Conservation (phyloP, 164 flowering plant genomes). For the Protea cynaroides region DNA sequence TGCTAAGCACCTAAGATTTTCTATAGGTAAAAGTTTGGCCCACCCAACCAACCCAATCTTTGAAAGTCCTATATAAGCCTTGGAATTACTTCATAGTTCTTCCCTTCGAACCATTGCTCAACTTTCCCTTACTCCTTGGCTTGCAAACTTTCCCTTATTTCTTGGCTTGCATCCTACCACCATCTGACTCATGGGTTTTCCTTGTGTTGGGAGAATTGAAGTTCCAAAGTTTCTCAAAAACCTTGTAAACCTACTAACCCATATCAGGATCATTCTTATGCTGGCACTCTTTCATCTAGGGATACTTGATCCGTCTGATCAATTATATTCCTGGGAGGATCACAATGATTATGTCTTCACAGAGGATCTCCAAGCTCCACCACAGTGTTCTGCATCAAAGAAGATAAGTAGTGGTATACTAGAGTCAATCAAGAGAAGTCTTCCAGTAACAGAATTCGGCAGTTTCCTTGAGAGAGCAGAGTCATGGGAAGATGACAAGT, state of each 20-base stretch:
- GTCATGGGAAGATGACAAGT: not conserved
- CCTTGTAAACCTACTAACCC: not conserved
- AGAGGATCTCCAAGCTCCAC: not conserved
- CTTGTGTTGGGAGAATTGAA: not conserved
- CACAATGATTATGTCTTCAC: not conserved
- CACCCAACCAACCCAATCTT: not conserved
- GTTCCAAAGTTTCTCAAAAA: not conserved
- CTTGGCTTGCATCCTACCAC: not conserved
- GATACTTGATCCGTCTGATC: not conserved
- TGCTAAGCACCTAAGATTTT: not conserved
- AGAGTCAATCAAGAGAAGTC: slow-evolving; percentile 15
- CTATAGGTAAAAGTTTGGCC: not conserved
- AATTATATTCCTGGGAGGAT: not conserved
- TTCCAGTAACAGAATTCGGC: slow-evolving; percentile 7
- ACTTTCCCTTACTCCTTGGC: not conserved
- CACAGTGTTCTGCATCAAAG: slow-evolving; percentile 4
- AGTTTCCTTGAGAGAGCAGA: not conserved
- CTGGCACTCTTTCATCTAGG: not conserved
- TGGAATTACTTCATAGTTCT: not conserved
- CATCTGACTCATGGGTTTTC: slow-evolving; percentile 1
- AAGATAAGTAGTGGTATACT: not conserved
- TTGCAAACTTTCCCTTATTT: not conserved
- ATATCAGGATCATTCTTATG: not conserved
- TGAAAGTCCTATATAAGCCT: not conserved
- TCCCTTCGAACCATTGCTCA: not conserved